Conservation (phyloP, 2,329 filamentous ascomycete genomes). For the Cercospora zeina region DNA sequence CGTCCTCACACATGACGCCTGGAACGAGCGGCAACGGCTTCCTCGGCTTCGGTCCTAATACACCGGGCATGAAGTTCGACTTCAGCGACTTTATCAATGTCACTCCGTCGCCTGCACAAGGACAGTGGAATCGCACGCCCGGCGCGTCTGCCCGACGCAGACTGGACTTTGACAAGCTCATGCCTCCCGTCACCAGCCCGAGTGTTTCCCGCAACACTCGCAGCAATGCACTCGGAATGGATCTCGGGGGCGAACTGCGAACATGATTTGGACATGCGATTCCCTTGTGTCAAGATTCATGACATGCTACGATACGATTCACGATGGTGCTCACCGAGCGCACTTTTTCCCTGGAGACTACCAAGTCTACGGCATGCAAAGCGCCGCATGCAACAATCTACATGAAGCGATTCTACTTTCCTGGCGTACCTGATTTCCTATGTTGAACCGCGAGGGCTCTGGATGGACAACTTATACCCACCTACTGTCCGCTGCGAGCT, state of each 20-base stretch:
- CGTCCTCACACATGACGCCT: constrained; percentile 85
- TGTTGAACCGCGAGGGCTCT: constrained; percentile 5
- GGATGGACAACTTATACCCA: constrained; percentile 15
- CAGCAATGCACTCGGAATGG: constrained; percentile 60
- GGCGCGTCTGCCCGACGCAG: constrained; percentile 66
- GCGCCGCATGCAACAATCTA: constrained; percentile 17
- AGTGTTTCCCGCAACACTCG: constrained; percentile 44
- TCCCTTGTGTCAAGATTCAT: constrained; percentile 14
- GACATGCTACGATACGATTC: constrained; percentile 23
- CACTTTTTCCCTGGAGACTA: background rate
- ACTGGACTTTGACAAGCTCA: constrained; percentile 79
- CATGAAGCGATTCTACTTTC: constrained; percentile 15
- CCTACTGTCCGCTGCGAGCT: constrained; percentile 9
- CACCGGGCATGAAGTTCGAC: constrained; percentile 83
- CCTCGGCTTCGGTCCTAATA: constrained; percentile 65
- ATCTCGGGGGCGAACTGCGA: constrained; percentile 63
- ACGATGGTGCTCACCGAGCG: constrained; percentile 14
- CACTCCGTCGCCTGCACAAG: constrained; percentile 91
- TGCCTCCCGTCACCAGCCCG: constrained; percentile 55
- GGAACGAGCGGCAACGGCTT: constrained; percentile 60
- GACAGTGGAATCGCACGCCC: constrained; percentile 68
- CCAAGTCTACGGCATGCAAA: constrained; percentile 3
- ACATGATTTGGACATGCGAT: constrained; percentile 12
- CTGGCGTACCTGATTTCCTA: constrained; percentile 7
- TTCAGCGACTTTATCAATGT: constrained; percentile 98